Percentiles rank a stretch among this genome's conserved stretches.
Evolutionary conservation across 768 basidiomycete genomes (phyloP).

Genomic region (Phanerochaete sordida): DNA sequence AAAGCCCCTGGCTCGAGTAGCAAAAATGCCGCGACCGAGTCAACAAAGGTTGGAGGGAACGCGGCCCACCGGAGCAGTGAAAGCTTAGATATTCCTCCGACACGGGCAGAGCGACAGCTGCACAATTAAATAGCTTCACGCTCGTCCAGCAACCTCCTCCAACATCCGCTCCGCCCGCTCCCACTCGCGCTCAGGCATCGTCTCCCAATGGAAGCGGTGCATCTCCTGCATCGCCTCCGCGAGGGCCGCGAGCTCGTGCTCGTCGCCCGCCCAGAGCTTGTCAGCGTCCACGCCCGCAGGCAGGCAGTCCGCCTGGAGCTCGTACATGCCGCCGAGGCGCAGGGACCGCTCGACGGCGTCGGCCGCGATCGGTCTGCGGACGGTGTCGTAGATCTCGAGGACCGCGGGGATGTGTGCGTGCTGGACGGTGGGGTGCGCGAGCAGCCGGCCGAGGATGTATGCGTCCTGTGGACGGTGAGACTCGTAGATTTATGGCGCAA

Average conservation of each 20-base stretch:
- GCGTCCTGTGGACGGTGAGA: background rate
- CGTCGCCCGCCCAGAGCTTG: background rate
- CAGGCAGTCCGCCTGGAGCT: background rate
- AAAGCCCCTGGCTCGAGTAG: too few relatives aligned
- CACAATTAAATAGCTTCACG: too few relatives aligned
- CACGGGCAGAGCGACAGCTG: too few relatives aligned
- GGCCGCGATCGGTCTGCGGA: background rate
- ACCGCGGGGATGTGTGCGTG: background rate
- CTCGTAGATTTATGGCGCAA: background rate
- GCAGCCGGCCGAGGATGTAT: slow-evolving; percentile 4
- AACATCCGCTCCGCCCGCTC: background rate
- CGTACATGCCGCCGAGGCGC: background rate
- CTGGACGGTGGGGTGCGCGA: background rate
- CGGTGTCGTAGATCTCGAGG: background rate
- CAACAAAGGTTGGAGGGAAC: too few relatives aligned
- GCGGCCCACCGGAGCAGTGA: too few relatives aligned
- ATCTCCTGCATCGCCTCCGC: background rate
- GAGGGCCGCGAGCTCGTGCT: background rate
- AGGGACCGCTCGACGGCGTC: background rate
- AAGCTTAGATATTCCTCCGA: too few relatives aligned
- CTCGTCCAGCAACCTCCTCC: too few relatives aligned
- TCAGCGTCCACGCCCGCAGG: background rate
- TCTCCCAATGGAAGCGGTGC: background rate
- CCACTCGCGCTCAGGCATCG: background rate
- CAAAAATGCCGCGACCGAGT: too few relatives aligned